Base-by-base conservation (phyloP, 2,329 filamentous ascomycete species). In the Aspergillus aculeatinus region DNA sequence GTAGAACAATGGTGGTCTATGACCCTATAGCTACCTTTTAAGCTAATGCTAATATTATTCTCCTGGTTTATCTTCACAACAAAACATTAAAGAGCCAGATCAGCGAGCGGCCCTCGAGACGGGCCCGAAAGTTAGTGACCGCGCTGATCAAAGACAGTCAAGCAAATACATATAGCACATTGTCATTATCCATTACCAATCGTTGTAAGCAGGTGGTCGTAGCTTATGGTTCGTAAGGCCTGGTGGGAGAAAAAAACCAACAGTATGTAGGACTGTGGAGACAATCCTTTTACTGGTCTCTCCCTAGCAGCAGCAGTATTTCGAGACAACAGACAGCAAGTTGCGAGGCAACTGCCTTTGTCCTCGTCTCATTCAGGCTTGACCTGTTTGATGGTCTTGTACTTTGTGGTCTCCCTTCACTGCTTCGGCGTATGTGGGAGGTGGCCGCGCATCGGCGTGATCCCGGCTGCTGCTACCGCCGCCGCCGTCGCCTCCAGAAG, bases 371-470 rank as follows among this genome's bases (percentile, higher is more conserved):
- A 23, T 23, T 25, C 31, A 48, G 16, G n/a, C n/a, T 35, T 31
- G 12, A n/a, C 10, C 5, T 23, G 48, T 56, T 73, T 81, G 87
- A 61, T 81, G 87, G 61, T 87, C 83, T 82, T 98, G 95, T 54
- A 97, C 83, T 84, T 98, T 98, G 77, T 97, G 80, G 73, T 98
- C 94, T 1, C 91, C 92, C 70, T 88, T 89, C 60, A 97, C 89
- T 51, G 92, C 94, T 77, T 97, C 91, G 16, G 90, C 89, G 76
- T 98, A 98, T 14, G 89, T 91, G 4, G 95, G 94, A 48, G 94
- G 93, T 42, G 79, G 33, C 77, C 76, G 65, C 76, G 78, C 72
- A 68, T 63, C 76, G 57, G 74, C 72, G 65, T 68, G 68, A 66
- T 67, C 65, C 48, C 67, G 70, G 59, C 71, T 70, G 65, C 70